These are phyloP conservation scores for Thraustochytrium sp. DNA, from an alignment of 352 stramenopile species.

Conservation along the genomic window DNA sequence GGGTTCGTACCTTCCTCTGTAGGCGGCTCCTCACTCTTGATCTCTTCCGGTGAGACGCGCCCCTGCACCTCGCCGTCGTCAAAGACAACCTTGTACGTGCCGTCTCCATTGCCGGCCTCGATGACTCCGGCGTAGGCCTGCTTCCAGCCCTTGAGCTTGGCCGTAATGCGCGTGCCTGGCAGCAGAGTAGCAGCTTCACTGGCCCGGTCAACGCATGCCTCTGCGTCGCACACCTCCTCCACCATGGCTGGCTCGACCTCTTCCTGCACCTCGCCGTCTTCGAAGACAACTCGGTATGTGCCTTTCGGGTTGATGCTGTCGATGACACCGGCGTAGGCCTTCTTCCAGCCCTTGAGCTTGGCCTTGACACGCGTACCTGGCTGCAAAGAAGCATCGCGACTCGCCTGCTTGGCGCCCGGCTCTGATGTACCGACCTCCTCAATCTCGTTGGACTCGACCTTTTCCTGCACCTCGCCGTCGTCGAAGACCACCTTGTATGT, in stretches of 20 bases:
- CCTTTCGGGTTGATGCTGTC: not conserved
- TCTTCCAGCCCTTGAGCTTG: constrained; percentile 9
- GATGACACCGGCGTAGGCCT: not conserved
- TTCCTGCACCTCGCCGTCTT: not conserved
- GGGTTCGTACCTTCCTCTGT: not conserved
- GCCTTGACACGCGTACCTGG: constrained; percentile 12
- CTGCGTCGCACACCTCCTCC: not conserved
- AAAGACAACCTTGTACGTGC: constrained; percentile 3
- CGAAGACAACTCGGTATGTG: constrained; percentile 13
- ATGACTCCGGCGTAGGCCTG: not conserved
- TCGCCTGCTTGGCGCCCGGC: not conserved
- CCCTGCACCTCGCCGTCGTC: constrained; percentile 27
- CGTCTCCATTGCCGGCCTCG: not conserved
- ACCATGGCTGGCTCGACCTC: not conserved
- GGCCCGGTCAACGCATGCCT: too few relatives aligned
- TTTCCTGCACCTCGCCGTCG: not conserved
- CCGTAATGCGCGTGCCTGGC: not conserved
- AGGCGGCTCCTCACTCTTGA: not conserved
- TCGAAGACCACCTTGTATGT: constrained; percentile 11
- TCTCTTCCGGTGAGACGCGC: not conserved
- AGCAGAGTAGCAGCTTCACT: not conserved
- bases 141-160: constrained; percentile 26
- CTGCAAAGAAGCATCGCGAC: not conserved
- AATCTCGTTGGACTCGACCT: not conserved
- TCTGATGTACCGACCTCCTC: not conserved